Percentiles rank a stretch among this genome's conserved stretches.
These are phyloP conservation scores for Dioscorea alata DNA, from an alignment of 106 monocot species.

Conservation along the genomic window DNA sequence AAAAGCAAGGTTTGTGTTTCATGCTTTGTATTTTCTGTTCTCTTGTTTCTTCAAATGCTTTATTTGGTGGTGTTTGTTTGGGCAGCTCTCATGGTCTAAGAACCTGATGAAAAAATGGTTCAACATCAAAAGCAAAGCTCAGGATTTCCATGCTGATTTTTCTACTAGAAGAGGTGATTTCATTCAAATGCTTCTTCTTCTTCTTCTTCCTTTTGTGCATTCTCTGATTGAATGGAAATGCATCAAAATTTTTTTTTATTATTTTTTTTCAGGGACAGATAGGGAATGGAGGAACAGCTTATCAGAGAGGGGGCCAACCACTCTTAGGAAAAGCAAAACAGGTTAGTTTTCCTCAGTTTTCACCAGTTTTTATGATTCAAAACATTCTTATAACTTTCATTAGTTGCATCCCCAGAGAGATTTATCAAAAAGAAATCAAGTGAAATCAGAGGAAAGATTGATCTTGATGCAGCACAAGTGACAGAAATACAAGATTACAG, in stretches of 20 bases:
- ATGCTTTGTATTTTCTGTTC: not conserved
- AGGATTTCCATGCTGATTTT: constrained; percentile 67
- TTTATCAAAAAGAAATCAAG: constrained; percentile 33
- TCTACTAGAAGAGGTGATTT: constrained; percentile 37
- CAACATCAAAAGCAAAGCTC: constrained; percentile 65
- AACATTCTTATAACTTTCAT: not conserved
- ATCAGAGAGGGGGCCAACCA: constrained; percentile 43
- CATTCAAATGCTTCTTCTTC: too few relatives aligned
- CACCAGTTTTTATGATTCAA: not conserved
- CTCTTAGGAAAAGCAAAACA: constrained; percentile 55
- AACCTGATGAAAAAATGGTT: constrained; percentile 71
- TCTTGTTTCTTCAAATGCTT: not conserved
- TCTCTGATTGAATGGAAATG: too few relatives aligned
- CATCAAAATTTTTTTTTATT: constrained; percentile 1
- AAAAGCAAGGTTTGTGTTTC: constrained; percentile 67
- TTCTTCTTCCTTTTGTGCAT: too few relatives aligned
- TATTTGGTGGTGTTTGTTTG: not conserved
- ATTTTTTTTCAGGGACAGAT: constrained; percentile 30
- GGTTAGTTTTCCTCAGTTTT: constrained; percentile 35
- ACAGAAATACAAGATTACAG: constrained; percentile 64
- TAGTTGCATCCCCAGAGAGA: constrained; percentile 32
- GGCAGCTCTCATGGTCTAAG: constrained; percentile 80
- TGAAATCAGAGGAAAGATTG: constrained; percentile 33
- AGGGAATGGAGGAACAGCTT: constrained; percentile 55
- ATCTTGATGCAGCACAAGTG: constrained; percentile 45